These are phyloP conservation scores for Suillus tomentosus DNA, from an alignment of 768 basidiomycete species.

Conservation along the genomic window DNA sequence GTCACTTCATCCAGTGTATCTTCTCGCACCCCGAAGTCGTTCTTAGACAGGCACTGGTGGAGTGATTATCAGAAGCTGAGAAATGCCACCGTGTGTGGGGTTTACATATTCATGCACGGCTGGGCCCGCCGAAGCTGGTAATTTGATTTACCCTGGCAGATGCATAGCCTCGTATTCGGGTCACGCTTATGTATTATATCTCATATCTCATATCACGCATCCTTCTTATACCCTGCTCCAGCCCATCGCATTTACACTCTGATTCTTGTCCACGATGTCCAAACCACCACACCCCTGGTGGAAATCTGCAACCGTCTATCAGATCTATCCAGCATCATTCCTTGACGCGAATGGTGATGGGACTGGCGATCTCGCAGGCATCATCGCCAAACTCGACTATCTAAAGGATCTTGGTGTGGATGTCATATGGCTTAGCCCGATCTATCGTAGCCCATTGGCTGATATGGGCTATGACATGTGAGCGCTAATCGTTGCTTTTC, in stretches of 20 bases:
- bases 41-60: background rate
- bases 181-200: background rate
- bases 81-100: background rate
- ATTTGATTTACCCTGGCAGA: background rate
- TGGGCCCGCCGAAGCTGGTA: background rate
- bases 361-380: too few relatives aligned
- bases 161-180: background rate
- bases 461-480: conserved; percentile 80
- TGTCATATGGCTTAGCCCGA: conserved; percentile 70
- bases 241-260: conserved; percentile 5
- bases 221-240: background rate
- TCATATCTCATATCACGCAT: conserved; percentile 1
- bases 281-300: conserved; percentile 45
- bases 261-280: background rate
- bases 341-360: too few relatives aligned
- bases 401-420: conserved; percentile 67
- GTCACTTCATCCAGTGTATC: background rate
- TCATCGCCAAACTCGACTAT: conserved; percentile 57
- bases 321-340: conserved; percentile 72
- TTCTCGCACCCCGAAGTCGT: background rate
- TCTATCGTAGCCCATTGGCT: conserved; percentile 65
- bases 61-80: background rate
- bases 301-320: conserved; percentile 62
- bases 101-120: background rate
- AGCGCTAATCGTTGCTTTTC: conserved; percentile 17